These are phyloP conservation scores for Lodderomyces margitis DNA, from an alignment of 1,139 yeast genomes.

Conservation along the genomic window DNA sequence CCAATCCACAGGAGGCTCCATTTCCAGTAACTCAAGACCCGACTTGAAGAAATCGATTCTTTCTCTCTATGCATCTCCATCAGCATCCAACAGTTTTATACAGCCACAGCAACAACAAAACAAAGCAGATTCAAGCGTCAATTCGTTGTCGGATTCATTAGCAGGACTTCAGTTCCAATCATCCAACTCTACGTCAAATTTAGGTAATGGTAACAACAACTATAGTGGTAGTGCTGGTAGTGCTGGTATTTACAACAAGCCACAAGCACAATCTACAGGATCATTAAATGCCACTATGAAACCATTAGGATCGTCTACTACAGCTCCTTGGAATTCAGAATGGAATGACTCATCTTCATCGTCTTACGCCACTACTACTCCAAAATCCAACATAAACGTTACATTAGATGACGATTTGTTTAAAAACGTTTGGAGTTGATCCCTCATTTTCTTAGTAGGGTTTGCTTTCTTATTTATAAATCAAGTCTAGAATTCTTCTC, in stretches of 20 bases:
- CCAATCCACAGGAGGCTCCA: slow-evolving; percentile 38
- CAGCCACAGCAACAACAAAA: slow-evolving; percentile 22
- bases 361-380: slow-evolving; percentile 5
- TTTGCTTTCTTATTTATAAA: no score
- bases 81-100: slow-evolving; percentile 35
- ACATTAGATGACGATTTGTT: slow-evolving; percentile 44
- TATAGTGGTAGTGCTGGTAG: no score
- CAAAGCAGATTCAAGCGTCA: slow-evolving; percentile 8
- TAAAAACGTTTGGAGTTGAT: slow-evolving; percentile 57
- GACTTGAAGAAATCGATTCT: slow-evolving; percentile 89
- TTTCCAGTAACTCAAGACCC: slow-evolving; percentile 31
- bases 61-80: slow-evolving; percentile 79
- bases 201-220: slow-evolving; percentile 6
- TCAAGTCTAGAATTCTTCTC: no score
- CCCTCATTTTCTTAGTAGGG: not conserved
- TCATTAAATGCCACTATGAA: slow-evolving; percentile 1
- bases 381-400: slow-evolving; percentile 9
- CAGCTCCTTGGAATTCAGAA: slow-evolving; percentile 18
- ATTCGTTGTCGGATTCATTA: slow-evolving; percentile 32
- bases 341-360: slow-evolving; percentile 31
- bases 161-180: slow-evolving; percentile 32
- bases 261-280: slow-evolving; percentile 9
- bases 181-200: slow-evolving; percentile 6
- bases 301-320: slow-evolving; percentile 1
- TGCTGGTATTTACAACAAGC: not conserved